Conservation (phyloP, 352 stramenopile genomes). For the Globisporangium echinulatum region DNA sequence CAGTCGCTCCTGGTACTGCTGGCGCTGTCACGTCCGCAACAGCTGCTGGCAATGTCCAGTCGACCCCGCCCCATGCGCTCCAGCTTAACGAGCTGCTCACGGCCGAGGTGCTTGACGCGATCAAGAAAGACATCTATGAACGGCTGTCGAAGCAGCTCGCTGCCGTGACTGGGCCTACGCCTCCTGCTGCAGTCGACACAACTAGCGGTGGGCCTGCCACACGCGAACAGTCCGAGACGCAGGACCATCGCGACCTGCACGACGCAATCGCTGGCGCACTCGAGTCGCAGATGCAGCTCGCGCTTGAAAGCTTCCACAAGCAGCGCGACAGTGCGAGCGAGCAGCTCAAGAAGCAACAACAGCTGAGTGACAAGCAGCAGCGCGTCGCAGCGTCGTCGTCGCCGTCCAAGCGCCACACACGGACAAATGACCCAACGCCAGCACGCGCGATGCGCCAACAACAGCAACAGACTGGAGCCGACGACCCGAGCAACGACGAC, state of each 20-base stretch:
- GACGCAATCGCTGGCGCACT: slow-evolving; percentile 41
- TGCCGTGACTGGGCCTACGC: not conserved
- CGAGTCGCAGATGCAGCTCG: slow-evolving; percentile 41
- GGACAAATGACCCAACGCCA: no score
- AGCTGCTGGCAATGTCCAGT: not conserved
- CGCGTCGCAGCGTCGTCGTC: not conserved
- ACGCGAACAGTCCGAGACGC: slow-evolving; percentile 4
- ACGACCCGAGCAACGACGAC: slow-evolving; percentile 16
- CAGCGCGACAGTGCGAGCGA: slow-evolving; percentile 13
- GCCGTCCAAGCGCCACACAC: slow-evolving; percentile 3
- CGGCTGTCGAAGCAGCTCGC: slow-evolving; percentile 39
- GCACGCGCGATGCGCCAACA: not conserved
- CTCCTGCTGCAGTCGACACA: not conserved
- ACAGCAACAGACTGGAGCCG: not conserved
- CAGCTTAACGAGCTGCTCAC: slow-evolving; percentile 51
- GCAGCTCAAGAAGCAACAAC: slow-evolving; percentile 4
- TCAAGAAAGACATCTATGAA: slow-evolving; percentile 59
- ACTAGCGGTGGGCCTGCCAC: not conserved
- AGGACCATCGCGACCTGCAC: slow-evolving; percentile 29
- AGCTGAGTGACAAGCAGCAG: not conserved
- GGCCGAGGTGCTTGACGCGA: slow-evolving; percentile 37
- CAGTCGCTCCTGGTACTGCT: no score
- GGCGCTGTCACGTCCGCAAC: not conserved
- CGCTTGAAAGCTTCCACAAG: slow-evolving; percentile 19
- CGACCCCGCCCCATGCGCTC: slow-evolving; percentile 14